Conservation (phyloP, 1,284 basidiomycete genomes). For the Ganoderma sp. region DNA sequence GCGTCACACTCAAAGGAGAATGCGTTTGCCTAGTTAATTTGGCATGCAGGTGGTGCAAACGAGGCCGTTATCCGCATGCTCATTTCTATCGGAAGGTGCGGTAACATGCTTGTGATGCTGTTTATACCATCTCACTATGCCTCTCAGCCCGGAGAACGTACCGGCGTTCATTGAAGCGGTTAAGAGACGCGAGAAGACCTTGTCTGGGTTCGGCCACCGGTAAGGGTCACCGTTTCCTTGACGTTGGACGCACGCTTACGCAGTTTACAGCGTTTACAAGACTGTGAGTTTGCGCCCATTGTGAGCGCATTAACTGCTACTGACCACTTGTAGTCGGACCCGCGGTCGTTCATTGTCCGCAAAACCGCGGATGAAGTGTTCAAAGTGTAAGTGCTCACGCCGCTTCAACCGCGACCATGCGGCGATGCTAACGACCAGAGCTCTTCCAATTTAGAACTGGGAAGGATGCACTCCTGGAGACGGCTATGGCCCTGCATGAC, state of each 20-base stretch:
- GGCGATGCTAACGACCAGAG: neutral
- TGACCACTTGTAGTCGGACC: conserved; percentile 67
- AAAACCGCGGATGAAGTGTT: conserved; percentile 89
- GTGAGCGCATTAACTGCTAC: neutral
- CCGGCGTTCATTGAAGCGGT: conserved; percentile 85
- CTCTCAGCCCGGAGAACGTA: conserved; percentile 75
- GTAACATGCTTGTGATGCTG: neutral
- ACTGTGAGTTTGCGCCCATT: conserved; percentile 55
- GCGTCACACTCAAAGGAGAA: neutral
- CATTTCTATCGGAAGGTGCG: conserved; percentile 80
- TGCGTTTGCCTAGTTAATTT: neutral
- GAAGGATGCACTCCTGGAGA: conserved; percentile 80
- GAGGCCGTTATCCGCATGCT: conserved; percentile 92
- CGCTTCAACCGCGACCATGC: neutral
- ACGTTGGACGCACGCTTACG: neutral
- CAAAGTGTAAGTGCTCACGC: conserved; percentile 61
- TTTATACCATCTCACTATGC: conserved; percentile 3
- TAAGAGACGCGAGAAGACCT: conserved; percentile 82
- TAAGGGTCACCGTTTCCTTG: conserved; percentile 38
- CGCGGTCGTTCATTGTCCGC: conserved; percentile 85
- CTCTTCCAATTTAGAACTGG: conserved; percentile 61
- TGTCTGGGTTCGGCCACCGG: conserved; percentile 89
- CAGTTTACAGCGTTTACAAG: conserved; percentile 68
- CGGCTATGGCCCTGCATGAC: conserved; percentile 87
- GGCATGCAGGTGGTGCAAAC: conserved; percentile 72